Evolutionary conservation across 139 green algal genomes (phyloP).

Genomic region (Tetradesmus lagerheimii): DNA sequence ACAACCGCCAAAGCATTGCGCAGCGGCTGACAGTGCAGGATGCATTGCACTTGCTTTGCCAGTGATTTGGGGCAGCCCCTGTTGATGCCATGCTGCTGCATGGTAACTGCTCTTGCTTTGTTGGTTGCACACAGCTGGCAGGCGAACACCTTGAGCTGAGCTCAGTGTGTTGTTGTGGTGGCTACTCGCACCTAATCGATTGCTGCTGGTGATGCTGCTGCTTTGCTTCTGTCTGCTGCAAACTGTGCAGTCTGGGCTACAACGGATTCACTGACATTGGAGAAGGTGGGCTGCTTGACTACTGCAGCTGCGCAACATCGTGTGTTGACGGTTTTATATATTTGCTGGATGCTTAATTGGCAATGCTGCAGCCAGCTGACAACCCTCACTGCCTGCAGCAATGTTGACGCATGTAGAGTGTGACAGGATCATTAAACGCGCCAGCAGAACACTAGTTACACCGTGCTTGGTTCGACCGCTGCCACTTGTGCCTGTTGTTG

Average conservation of each 20-base stretch:
- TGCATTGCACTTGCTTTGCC: not conserved
- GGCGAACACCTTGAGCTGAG: not conserved
- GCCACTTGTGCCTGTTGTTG: not conserved
- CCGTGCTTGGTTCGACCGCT: no score
- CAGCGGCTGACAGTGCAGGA: not conserved
- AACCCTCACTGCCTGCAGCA: no score
- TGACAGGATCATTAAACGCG: no score
- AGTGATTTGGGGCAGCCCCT: not conserved
- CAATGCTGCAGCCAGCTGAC: no score
- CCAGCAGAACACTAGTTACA: no score
- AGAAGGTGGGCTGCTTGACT: not conserved
- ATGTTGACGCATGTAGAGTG: no score
- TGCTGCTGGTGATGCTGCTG: not conserved
- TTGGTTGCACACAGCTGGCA: not conserved
- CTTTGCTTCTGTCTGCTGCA: not conserved
- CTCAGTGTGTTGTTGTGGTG: not conserved
- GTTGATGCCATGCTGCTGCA: not conserved
- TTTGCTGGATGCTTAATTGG: no score
- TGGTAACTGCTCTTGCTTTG: not conserved
- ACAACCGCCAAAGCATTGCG: not conserved
- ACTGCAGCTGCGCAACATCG: not conserved
- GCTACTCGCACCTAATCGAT: not conserved
- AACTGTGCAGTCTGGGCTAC: constrained; percentile 14
- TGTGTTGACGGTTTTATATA: not conserved
- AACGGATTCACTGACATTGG: constrained; percentile 30